phyloP scores from a whole-genome alignment of 2,329 filamentous ascomycete genomes.

The Akanthomyces muscarius region DNA sequence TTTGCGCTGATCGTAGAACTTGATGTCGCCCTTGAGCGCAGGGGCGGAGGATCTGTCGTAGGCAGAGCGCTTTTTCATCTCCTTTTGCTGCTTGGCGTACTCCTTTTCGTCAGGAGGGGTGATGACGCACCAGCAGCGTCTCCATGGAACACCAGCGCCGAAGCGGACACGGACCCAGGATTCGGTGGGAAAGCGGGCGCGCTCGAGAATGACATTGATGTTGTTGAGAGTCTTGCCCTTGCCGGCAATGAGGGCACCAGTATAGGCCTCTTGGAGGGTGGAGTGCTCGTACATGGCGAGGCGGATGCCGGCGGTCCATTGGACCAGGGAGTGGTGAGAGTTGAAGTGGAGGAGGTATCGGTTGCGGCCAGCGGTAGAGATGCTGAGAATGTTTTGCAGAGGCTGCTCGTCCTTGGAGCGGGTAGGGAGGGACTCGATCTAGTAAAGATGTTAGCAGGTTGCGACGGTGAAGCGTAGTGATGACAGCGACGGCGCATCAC shows the following conservation, averaged over 20 bases:
- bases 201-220: slow-evolving; percentile 84
- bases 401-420: slow-evolving; percentile 71
- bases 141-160: slow-evolving; percentile 92
- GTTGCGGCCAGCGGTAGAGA: slow-evolving; percentile 93
- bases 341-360: slow-evolving; percentile 96
- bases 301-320: slow-evolving; percentile 94
- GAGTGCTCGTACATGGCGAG: slow-evolving; percentile 93
- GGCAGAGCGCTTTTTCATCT: slow-evolving; percentile 72
- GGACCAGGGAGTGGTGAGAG: slow-evolving; percentile 83
- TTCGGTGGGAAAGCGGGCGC: slow-evolving; percentile 70
- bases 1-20: slow-evolving; percentile 81
- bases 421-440: slow-evolving; percentile 89
- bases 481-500: neutral
- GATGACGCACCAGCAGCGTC: slow-evolving; percentile 94
- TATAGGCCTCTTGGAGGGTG: slow-evolving; percentile 92
- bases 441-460: neutral
- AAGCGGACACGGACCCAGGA: slow-evolving; percentile 96
- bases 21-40: slow-evolving; percentile 79
- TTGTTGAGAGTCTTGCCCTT: slow-evolving; percentile 89
- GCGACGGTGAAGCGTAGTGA: neutral
- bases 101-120: slow-evolving; percentile 92
- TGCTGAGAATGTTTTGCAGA: slow-evolving; percentile 89
- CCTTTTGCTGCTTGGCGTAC: slow-evolving; percentile 76
- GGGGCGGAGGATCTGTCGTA: slow-evolving; percentile 71
- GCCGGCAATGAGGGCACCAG: slow-evolving; percentile 88